Evolutionary conservation across 345 rosid species (phyloP).

Genomic region (Arabidopsis suecica): DNA sequence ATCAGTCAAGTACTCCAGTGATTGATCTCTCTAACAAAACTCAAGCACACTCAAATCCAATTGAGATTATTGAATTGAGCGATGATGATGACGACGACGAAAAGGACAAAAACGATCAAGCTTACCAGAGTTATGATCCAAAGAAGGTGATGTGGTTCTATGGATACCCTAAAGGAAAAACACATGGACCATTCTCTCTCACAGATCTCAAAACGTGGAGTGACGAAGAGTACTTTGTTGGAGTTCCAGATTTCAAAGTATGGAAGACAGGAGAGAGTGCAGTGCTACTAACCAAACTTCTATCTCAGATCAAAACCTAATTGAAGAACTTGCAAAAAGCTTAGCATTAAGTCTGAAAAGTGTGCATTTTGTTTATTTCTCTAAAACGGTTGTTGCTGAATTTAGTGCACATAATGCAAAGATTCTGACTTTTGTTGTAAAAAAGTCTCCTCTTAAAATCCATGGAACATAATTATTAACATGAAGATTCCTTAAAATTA

Average conservation of each 20-base stretch:
- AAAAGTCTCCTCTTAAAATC: conserved; percentile 51
- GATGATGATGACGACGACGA: conserved; percentile 52
- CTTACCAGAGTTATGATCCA: conserved; percentile 11
- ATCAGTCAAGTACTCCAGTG: not conserved
- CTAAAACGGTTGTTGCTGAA: not conserved
- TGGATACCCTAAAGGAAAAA: conserved; percentile 55
- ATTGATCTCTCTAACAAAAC: conserved; percentile 17
- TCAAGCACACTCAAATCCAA: conserved; percentile 20
- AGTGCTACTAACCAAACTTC: conserved; percentile 47
- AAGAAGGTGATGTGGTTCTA: conserved; percentile 60
- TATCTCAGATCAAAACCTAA: conserved; percentile 36
- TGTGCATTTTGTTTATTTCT: conserved; percentile 1
- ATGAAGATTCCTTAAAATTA: conserved; percentile 1
- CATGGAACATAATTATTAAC: conserved; percentile 17
- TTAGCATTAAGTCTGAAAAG: not conserved
- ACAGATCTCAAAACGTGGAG: conserved; percentile 57
- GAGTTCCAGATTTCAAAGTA: conserved; percentile 57
- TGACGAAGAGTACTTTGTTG: conserved; percentile 53
- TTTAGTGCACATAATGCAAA: not conserved
- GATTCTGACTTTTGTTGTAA: conserved; percentile 53
- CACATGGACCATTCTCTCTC: conserved; percentile 74
- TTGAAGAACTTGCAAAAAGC: not conserved
- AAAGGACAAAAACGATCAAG: conserved; percentile 16
- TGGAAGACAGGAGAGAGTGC: conserved; percentile 67
- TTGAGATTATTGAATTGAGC: conserved; percentile 57